phyloP scores from a whole-genome alignment of 768 basidiomycete genomes.

The Naganishia randhawae region DNA sequence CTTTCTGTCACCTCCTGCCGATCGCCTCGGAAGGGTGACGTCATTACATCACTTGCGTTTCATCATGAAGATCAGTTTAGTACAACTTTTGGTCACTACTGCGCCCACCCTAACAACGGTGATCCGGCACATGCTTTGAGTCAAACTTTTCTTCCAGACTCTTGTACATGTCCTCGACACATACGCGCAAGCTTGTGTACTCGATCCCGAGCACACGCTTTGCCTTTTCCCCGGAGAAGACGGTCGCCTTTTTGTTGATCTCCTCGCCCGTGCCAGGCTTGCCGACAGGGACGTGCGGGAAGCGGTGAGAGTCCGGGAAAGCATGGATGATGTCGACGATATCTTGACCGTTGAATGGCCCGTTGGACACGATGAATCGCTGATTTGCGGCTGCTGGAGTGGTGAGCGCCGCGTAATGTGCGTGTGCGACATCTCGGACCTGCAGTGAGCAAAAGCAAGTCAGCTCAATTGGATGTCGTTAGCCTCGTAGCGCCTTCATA shows the following conservation, averaged over 20 bases:
- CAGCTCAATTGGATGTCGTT: background rate
- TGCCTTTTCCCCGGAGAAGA: constrained; percentile 40
- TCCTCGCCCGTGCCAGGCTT: constrained; percentile 31
- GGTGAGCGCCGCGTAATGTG: constrained; percentile 58
- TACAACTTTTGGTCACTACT: background rate
- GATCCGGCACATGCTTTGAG: constrained; percentile 15
- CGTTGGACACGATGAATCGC: constrained; percentile 57
- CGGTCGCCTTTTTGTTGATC: constrained; percentile 33
- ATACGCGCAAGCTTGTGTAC: constrained; percentile 33
- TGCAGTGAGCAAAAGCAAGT: constrained; percentile 41
- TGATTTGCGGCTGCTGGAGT: constrained; percentile 59
- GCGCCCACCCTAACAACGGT: background rate
- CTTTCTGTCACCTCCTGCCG: too few species aligned
- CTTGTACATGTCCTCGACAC: constrained; percentile 40
- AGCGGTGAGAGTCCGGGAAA: constrained; percentile 37
- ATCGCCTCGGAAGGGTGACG: background rate
- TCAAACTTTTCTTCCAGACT: constrained; percentile 40
- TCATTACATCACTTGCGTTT: background rate
- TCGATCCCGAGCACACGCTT: constrained; percentile 38
- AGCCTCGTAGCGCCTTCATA: background rate
- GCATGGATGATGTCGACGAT: constrained; percentile 36
- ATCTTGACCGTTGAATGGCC: constrained; percentile 45
- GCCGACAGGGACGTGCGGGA: constrained; percentile 36
- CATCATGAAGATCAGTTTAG: too few species aligned
- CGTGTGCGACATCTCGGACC: constrained; percentile 60